Evolutionary conservation across 495 filamentous ascomycete species (phyloP), one percentile per base, ranked within the genome.

Genomic region (Platismatia glauca): DNA sequence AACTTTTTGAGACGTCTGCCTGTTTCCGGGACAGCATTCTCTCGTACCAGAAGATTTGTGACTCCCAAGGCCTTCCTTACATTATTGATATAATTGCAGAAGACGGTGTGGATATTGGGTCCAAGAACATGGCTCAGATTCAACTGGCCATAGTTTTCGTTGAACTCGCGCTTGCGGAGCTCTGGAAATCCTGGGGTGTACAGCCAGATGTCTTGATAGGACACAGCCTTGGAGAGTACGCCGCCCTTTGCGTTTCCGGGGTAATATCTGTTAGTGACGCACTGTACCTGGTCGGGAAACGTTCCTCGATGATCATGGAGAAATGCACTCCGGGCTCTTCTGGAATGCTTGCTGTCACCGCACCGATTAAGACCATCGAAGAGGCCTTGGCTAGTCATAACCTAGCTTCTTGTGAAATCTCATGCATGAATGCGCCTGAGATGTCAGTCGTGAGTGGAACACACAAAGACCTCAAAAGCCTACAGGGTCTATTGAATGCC

Each of bases 241-340:
- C 72, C 0, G 76, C 75, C 0, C 56, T 77, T 9, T 50, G 62
- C 22, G 69, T 66, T 6, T 63, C 70, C 0, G 74, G 70, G 35
- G 71, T 73, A 8, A 31, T 71, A 4, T 67, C 71, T 29, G 64
- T 60, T 11, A 61, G 29, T 39, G 71, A 72, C 27, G 59, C 69
- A 1, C 61, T 76, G 0, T 84, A 84, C 64, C 78, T 91, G 16
- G 86, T 89, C 55, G 88, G 87, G 24, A 77, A 77, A 48, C 80
- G 89, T 53, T 86, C 89, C n/a, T 72, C 79, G 62, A 74, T 90
- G 18, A 76, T 91, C 5, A 78, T 84, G 22, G 72, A 79, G 13
- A 82, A 83, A 64, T 91, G 89, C 76, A 81, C 77, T 16, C 70
- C 77, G 20, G 78, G 82, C 57, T 86, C 79, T 8, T 86, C 89